phyloP scores from a whole-genome alignment of 2,329 filamentous ascomycete species.

The Aspergillus sp. region DNA sequence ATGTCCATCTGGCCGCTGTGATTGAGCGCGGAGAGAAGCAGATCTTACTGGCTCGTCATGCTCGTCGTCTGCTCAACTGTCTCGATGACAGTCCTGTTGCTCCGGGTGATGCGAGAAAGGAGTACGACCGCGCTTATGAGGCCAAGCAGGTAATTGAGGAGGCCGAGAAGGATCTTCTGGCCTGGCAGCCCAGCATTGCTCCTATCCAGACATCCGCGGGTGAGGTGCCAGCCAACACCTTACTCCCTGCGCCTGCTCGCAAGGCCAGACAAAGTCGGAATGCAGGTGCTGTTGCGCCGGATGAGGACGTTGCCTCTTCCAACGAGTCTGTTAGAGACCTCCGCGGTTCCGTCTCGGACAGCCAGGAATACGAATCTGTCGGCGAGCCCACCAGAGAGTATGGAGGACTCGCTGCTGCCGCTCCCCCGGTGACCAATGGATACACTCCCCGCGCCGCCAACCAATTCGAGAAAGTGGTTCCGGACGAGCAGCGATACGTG shows the following conservation, averaged over 20 bases:
- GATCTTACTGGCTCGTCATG: slow-evolving; percentile 87
- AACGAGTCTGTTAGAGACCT: slow-evolving; percentile 3
- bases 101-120: slow-evolving; percentile 73
- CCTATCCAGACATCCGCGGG: slow-evolving; percentile 53
- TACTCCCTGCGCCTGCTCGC: slow-evolving; percentile 29
- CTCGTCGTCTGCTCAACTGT: slow-evolving; percentile 76
- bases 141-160: slow-evolving; percentile 88
- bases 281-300: neutral
- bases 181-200: slow-evolving; percentile 63
- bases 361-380: neutral
- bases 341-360: slow-evolving; percentile 5
- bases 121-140: slow-evolving; percentile 64
- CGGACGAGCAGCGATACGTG: too few species aligned
- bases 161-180: slow-evolving; percentile 81
- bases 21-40: slow-evolving; percentile 98
- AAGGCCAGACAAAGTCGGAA: slow-evolving; percentile 8
- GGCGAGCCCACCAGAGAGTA: neutral
- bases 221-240: slow-evolving; percentile 43
- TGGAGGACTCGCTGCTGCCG: neutral
- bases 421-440: neutral
- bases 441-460: neutral
- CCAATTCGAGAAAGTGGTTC: neutral
- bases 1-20: slow-evolving; percentile 80
- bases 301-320: neutral
- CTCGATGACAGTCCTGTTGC: slow-evolving; percentile 89